Percentiles rank a stretch among this genome's conserved stretches.
Conservation (phyloP, 2,329 filamentous ascomycete species). For the Hypomyces perniciosus region DNA sequence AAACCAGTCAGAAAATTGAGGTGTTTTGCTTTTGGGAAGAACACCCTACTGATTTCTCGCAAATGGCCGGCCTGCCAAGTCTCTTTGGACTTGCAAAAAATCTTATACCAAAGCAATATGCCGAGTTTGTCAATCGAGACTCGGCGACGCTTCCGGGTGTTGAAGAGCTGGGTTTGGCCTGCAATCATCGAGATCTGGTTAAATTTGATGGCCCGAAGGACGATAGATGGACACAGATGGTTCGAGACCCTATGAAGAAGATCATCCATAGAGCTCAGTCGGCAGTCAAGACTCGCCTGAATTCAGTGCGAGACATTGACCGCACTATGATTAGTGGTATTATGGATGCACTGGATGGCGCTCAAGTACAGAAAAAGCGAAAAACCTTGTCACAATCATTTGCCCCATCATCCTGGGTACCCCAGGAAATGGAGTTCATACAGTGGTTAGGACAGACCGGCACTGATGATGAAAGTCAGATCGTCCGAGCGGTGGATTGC, state of each 20-base stretch:
- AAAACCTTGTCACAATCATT: slow-evolving; percentile 23
- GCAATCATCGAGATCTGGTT: slow-evolving; percentile 35
- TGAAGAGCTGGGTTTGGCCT: slow-evolving; percentile 29
- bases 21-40: slow-evolving; percentile 36
- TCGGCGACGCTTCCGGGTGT: slow-evolving; percentile 32
- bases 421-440: no score
- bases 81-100: slow-evolving; percentile 13
- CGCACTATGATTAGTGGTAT: slow-evolving; percentile 26
- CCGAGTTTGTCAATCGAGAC: slow-evolving; percentile 35
- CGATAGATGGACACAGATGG: slow-evolving; percentile 26
- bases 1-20: slow-evolving; percentile 30
- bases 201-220: slow-evolving; percentile 38
- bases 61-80: slow-evolving; percentile 29
- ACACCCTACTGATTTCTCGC: slow-evolving; percentile 31
- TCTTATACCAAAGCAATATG: slow-evolving; percentile 26
- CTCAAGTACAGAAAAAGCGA: slow-evolving; percentile 28
- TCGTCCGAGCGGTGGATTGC: slow-evolving; percentile 22
- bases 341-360: slow-evolving; percentile 28
- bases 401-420: no score
- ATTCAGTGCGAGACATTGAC: slow-evolving; percentile 32
- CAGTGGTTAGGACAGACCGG: no score
- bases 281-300: slow-evolving; percentile 31
- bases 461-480: no score
- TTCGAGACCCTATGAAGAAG: slow-evolving; percentile 32
- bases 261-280: slow-evolving; percentile 31